These are phyloP conservation scores for Hyphodiscus hymeniophilus DNA, from an alignment of 495 filamentous ascomycete genomes.

Conservation along the genomic window DNA sequence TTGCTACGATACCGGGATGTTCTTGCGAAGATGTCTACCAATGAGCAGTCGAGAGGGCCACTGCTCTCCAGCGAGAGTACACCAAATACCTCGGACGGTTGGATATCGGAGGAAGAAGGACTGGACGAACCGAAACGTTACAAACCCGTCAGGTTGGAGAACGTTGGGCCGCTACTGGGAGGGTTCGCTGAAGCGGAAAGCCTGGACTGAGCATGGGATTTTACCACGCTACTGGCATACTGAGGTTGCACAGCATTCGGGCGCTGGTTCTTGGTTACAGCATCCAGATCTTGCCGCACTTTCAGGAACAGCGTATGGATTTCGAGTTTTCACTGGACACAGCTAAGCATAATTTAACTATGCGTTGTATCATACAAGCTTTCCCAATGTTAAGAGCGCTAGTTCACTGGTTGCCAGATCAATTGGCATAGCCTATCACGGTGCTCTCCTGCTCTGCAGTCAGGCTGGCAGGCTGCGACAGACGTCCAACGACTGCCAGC, in stretches of 20 bases:
- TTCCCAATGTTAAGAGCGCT: constrained; percentile 23
- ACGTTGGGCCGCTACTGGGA: constrained; percentile 22
- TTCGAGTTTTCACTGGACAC: constrained; percentile 23
- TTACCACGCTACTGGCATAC: constrained; percentile 2
- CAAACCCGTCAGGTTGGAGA: constrained; percentile 21
- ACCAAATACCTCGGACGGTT: constrained; percentile 35
- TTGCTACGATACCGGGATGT: constrained; percentile 42
- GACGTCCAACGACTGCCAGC: constrained; percentile 23
- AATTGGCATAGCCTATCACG: constrained; percentile 20
- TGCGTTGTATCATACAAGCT: constrained; percentile 26
- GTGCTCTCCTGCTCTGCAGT: constrained; percentile 19
- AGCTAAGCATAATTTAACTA: constrained; percentile 24
- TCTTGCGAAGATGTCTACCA: constrained; percentile 42
- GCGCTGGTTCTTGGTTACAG: constrained; percentile 17
- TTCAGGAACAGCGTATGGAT: constrained; percentile 19
- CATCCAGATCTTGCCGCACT: constrained; percentile 17
- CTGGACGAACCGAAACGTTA: constrained; percentile 15
- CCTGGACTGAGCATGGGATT: constrained; percentile 17
- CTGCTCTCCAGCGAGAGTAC: constrained; percentile 25
- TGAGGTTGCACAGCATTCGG: constrained; percentile 19
- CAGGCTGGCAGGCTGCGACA: constrained; percentile 21
- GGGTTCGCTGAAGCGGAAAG: constrained; percentile 23
- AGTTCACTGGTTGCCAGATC: constrained; percentile 21
- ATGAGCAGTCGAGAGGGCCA: constrained; percentile 40
- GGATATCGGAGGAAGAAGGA: constrained; percentile 22